Base-by-base conservation (phyloP, 768 basidiomycete species). In the Suillus hirtellus region DNA sequence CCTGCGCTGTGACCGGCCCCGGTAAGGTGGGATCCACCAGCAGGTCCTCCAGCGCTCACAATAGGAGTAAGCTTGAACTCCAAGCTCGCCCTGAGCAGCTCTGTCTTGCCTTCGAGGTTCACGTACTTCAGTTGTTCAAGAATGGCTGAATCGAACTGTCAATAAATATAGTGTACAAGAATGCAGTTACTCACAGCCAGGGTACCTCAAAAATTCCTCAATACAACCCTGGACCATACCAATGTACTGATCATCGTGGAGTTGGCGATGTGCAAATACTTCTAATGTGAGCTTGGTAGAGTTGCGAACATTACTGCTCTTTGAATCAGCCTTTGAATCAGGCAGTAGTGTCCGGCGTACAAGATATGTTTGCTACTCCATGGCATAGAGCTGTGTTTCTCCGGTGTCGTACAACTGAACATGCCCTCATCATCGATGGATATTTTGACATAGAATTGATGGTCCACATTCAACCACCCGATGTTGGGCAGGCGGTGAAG, bases 401-500 rank as follows among this genome's bases (percentile, higher is more conserved):
- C 54, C 27, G n/a, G 34, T n/a, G n/a, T 35, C 17, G n/a, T 43
- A 31, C 15, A 7, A 12, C 15, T 17, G 19, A 42, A 46, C 59
- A 11, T 43, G 38, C 21, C 8, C 6, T 7, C 21, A 40, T 58
- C 61, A 44, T 35, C n/a, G 8, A 35, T 24, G 37, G 34, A 42
- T 56, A 62, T 43, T 37, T 44, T 12, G 31, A 62, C 14, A 19
- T 62, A 62, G 42, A 62, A 62, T 31, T 43, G 61, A 37, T 60
- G 54, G n/a, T 60, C 40, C 17, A 62, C 21, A 37, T 60, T 8
- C 31, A 35, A 38, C 55, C 54, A 59, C 34, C 61, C 61, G 11
- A 62, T 37, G 27, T 62, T 62, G 17, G 61, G 61, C 42, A 46
- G 58, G 24, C 60, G 61, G 24, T 42, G 59, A 21, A 62, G 35